A percentile compares a stretch with the other conserved stretches of the same genome.
Conservation (phyloP, 139 green algal species). For the Micromonas commoda region DNA sequence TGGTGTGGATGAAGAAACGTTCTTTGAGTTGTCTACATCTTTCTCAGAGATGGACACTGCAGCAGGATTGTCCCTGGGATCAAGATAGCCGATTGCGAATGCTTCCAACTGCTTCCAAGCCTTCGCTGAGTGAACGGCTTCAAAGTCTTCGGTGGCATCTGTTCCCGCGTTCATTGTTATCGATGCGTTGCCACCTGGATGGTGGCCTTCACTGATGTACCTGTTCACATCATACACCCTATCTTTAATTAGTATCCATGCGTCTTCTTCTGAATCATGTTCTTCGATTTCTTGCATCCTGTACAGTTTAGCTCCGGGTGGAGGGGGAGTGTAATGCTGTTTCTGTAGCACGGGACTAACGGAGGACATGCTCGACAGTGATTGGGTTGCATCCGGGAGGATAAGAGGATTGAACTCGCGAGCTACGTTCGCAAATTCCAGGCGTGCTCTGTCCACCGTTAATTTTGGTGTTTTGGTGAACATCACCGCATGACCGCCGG, state of each 20-base stretch:
- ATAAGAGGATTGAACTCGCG: too few species aligned
- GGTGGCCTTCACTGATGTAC: slow-evolving; percentile 43
- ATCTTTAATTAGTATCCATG: slow-evolving; percentile 88
- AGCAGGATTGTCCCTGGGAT: neutral
- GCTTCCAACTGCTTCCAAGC: slow-evolving; percentile 32
- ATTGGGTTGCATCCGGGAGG: too few species aligned
- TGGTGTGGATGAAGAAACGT: neutral
- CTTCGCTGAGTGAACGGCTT: slow-evolving; percentile 46
- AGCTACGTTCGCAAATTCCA: too few species aligned
- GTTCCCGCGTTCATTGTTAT: slow-evolving; percentile 52
- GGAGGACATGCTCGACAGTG: too few species aligned
- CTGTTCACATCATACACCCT: slow-evolving; percentile 54
- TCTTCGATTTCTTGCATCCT: slow-evolving; percentile 68
- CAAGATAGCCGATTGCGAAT: slow-evolving; percentile 22
- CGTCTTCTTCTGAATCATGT: slow-evolving; percentile 62
- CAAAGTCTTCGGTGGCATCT: slow-evolving; percentile 53
- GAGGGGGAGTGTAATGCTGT: neutral
- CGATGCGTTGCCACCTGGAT: slow-evolving; percentile 45
- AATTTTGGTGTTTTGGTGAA: too few species aligned
- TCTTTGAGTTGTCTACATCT: neutral
- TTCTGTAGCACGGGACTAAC: neutral
- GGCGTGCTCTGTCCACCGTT: too few species aligned
- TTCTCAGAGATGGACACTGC: too few species aligned
- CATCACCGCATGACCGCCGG: too few species aligned
- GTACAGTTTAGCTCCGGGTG: slow-evolving; percentile 30